Conservation (phyloP, 2,329 filamentous ascomycete species). For the Cercospora beticola region DNA sequence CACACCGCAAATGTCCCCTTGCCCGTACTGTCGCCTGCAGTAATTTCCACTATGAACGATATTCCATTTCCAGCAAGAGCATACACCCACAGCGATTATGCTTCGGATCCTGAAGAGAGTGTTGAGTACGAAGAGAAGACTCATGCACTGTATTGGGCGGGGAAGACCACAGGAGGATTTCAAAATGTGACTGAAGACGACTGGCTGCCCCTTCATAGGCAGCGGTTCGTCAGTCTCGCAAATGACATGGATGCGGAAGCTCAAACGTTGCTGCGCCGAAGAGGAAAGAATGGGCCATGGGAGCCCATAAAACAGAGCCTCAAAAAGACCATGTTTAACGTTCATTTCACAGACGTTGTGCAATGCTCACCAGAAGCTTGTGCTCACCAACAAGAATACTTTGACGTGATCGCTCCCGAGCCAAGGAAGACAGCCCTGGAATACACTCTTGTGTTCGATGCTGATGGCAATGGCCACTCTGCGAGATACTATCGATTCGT, state of each 20-base stretch:
- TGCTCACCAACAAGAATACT: conserved; percentile 25
- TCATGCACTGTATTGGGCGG: conserved; percentile 58
- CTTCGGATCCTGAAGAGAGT: conserved; percentile 47
- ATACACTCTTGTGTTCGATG: conserved; percentile 51
- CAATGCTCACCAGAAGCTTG: conserved; percentile 47
- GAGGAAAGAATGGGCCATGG: not conserved
- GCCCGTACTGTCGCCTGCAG: conserved; percentile 51
- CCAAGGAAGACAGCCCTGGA: conserved; percentile 10
- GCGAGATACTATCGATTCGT: conserved; percentile 56
- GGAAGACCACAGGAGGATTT: conserved; percentile 55
- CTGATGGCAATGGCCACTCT: conserved; percentile 63
- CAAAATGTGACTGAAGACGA: conserved; percentile 31
- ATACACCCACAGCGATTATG: conserved; percentile 48
- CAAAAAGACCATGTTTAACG: conserved; percentile 40
- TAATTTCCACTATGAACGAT: conserved; percentile 48
- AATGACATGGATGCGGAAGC: conserved; percentile 20
- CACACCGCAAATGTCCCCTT: conserved; percentile 43
- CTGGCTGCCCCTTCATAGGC: conserved; percentile 50
- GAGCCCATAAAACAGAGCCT: conserved; percentile 20
- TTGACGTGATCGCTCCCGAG: conserved; percentile 14
- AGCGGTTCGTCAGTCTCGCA: conserved; percentile 46
- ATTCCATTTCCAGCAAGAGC: conserved; percentile 53
- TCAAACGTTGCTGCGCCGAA: conserved; percentile 5
- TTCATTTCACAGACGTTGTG: conserved; percentile 49
- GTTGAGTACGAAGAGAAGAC: conserved; percentile 52